phyloP scores from a whole-genome alignment of 1,284 basidiomycete genomes.

The Ceratobasidium sp. region DNA sequence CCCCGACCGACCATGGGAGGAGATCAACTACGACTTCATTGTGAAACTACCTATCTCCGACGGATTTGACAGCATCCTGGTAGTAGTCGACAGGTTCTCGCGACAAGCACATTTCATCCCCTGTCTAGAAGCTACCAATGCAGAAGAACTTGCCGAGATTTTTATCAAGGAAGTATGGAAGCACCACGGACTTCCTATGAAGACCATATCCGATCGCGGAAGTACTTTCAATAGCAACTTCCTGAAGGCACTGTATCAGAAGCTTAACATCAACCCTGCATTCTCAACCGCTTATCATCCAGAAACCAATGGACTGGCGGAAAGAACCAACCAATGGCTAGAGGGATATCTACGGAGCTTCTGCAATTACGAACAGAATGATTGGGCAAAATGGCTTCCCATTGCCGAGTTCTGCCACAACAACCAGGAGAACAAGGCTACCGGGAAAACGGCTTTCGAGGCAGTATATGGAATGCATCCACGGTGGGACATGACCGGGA shows the following conservation, averaged over 20 bases:
- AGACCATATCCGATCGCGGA: slow-evolving; percentile 52
- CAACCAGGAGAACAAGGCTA: slow-evolving; percentile 17
- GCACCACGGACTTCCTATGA: slow-evolving; percentile 46
- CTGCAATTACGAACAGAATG: slow-evolving; percentile 21
- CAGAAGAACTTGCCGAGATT: slow-evolving; percentile 39
- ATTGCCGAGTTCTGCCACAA: slow-evolving; percentile 38
- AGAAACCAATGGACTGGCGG: slow-evolving; percentile 48
- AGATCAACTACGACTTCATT: slow-evolving; percentile 61
- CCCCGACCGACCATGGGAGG: slow-evolving; percentile 55
- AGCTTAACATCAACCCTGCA: slow-evolving; percentile 53
- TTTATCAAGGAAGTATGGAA: slow-evolving; percentile 45
- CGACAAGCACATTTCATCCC: slow-evolving; percentile 56
- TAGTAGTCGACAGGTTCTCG: slow-evolving; percentile 57
- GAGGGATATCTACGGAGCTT: slow-evolving; percentile 49
- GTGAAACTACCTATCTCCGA: slow-evolving; percentile 55
- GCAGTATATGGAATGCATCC: slow-evolving; percentile 32
- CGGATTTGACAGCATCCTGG: slow-evolving; percentile 56
- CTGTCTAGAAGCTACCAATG: slow-evolving; percentile 43
- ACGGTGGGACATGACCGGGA: background rate
- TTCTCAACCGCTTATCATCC: slow-evolving; percentile 51
- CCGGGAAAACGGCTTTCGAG: slow-evolving; percentile 27
- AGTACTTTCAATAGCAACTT: slow-evolving; percentile 49
- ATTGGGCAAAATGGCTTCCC: slow-evolving; percentile 30
- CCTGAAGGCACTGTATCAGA: slow-evolving; percentile 48
- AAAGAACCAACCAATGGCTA: too few relatives aligned